Percentiles rank a stretch among this genome's conserved stretches.
These are phyloP conservation scores for Venturia carpophila DNA, from an alignment of 2,329 filamentous ascomycete species.

Conservation along the genomic window DNA sequence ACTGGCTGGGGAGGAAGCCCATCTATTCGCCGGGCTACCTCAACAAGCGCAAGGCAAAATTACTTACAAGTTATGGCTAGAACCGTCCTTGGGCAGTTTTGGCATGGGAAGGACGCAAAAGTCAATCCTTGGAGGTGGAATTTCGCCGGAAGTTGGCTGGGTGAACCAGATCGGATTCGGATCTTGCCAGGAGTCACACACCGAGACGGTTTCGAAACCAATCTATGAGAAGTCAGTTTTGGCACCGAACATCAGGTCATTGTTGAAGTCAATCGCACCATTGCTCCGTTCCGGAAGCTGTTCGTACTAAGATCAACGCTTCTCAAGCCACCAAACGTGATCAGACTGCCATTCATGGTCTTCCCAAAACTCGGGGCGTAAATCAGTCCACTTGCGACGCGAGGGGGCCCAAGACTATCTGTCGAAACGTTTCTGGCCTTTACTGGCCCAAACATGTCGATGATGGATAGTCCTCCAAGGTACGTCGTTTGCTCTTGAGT, in stretches of 20 bases:
- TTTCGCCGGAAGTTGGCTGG: constrained; percentile 36
- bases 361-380: neutral
- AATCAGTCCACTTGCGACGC: neutral
- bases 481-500: neutral
- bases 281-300: neutral
- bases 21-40: neutral
- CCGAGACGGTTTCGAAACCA: neutral
- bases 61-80: constrained; percentile 38
- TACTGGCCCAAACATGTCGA: neutral
- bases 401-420: neutral
- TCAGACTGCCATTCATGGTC: neutral
- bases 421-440: neutral
- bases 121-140: constrained; percentile 37
- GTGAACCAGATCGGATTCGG: constrained; percentile 33
- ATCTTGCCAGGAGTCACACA: constrained; percentile 4
- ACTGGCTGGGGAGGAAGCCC: neutral
- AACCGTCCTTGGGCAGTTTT: constrained; percentile 37
- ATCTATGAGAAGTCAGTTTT: neutral
- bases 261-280: neutral
- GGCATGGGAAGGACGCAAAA: constrained; percentile 34
- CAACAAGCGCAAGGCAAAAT: neutral
- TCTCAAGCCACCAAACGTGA: constrained; percentile 2
- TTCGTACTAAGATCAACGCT: neutral
- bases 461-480: neutral
- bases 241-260: neutral